Percentiles rank a stretch among this genome's conserved stretches.
phyloP scores from a whole-genome alignment of 768 basidiomycete species.

The Mycena galericulata region DNA sequence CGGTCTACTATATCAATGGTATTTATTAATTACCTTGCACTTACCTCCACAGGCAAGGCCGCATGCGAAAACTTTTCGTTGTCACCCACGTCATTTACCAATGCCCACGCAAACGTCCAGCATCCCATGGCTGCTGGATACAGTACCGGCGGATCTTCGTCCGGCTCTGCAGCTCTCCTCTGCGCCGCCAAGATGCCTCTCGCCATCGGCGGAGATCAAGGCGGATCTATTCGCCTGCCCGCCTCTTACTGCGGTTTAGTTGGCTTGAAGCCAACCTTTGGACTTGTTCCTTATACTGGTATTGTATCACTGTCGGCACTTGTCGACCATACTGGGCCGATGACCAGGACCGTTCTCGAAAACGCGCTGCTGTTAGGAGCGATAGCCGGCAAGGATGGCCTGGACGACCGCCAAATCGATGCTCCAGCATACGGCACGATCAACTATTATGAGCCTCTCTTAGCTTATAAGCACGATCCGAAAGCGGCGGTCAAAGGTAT shows the following conservation, averaged over 20 bases:
- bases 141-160: conserved; percentile 51
- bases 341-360: conserved; percentile 52
- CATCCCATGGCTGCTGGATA: conserved; percentile 52
- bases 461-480: conserved; percentile 44
- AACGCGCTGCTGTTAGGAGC: conserved; percentile 55
- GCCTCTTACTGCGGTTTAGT: conserved; percentile 56
- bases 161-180: conserved; percentile 51
- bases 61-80: conserved; percentile 87
- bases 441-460: conserved; percentile 45
- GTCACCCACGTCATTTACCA: conserved; percentile 42
- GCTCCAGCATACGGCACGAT: conserved; percentile 26
- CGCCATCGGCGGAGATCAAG: conserved; percentile 57
- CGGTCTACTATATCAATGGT: too few species aligned
- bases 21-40: too few species aligned
- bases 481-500: conserved; percentile 45
- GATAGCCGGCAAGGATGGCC: conserved; percentile 57
- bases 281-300: conserved; percentile 60
- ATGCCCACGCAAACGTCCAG: conserved; percentile 40
- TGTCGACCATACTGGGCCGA: conserved; percentile 56
- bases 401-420: conserved; percentile 53
- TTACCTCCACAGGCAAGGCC: too few species aligned
- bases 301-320: conserved; percentile 54
- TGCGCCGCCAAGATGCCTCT: conserved; percentile 47
- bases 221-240: conserved; percentile 58
- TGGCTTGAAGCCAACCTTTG: conserved; percentile 54